Percentiles rank a stretch among this genome's conserved stretches.
Evolutionary conservation across 306 rosid genomes (phyloP).

Genomic region (Acacia acuminata): DNA sequence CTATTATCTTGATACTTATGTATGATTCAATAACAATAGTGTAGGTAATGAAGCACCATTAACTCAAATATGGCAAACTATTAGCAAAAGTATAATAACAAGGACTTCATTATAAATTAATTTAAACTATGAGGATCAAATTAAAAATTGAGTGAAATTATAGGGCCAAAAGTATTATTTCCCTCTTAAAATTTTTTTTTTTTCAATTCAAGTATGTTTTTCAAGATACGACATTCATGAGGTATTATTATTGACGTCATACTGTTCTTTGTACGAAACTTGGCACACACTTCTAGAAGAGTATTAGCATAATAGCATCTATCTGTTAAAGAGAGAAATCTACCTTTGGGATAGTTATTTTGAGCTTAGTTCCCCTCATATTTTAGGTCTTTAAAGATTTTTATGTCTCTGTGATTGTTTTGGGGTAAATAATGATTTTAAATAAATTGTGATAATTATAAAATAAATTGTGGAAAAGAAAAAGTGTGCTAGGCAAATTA

Average conservation of each 20-base stretch:
- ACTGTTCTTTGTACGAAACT: conserved; percentile 12
- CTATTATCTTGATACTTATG: not conserved
- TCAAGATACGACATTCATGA: not conserved
- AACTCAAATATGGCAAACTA: not conserved
- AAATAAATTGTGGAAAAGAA: conserved; percentile 14
- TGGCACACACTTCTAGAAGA: conserved; percentile 8
- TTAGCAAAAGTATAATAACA: not conserved
- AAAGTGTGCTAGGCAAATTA: not conserved
- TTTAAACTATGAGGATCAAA: not conserved
- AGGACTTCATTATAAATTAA: not conserved
- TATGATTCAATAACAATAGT: not conserved
- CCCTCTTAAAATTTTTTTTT: not conserved
- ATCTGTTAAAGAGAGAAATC: not conserved
- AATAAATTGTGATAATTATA: conserved; percentile 8
- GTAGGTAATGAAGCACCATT: not conserved
- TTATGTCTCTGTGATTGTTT: not conserved
- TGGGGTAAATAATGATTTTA: not conserved
- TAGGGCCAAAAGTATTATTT: not conserved
- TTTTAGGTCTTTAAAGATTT: conserved; percentile 11
- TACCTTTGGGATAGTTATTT: not conserved
- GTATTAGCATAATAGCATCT: conserved; percentile 14
- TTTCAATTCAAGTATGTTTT: conserved; percentile 2
- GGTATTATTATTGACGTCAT: conserved; percentile 14
- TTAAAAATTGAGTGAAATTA: not conserved
- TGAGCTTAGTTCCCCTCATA: conserved; percentile 5